phyloP scores from a whole-genome alignment of 148 eudicot species.

The Rhododendron ovatum region DNA sequence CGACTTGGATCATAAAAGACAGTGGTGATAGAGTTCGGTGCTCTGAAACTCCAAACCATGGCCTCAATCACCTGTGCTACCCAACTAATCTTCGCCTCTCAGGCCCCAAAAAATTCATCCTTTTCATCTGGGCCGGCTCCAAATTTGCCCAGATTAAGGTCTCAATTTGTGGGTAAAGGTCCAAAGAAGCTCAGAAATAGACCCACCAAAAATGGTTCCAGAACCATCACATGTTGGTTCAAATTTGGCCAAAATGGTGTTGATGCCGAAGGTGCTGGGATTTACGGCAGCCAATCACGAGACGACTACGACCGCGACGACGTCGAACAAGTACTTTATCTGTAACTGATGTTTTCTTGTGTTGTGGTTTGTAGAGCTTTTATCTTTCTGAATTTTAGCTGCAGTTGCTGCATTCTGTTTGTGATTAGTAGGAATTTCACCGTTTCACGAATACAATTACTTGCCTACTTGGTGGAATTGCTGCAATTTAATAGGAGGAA shows the following conservation, averaged over 20 bases:
- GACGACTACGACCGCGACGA: slow-evolving; percentile 90
- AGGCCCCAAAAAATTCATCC: slow-evolving; percentile 9
- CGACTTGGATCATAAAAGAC: background rate
- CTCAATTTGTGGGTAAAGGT: slow-evolving; percentile 8
- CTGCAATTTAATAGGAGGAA: background rate
- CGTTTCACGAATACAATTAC: background rate
- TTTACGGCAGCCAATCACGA: slow-evolving; percentile 87
- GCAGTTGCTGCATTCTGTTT: background rate
- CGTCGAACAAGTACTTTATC: slow-evolving; percentile 64
- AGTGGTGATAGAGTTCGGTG: background rate
- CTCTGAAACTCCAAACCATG: slow-evolving; percentile 16
- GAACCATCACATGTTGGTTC: slow-evolving; percentile 66
- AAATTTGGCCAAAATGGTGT: slow-evolving; percentile 79
- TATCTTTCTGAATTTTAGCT: background rate
- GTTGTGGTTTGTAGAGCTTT: background rate
- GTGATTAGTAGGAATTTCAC: background rate
- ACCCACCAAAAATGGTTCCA: slow-evolving; percentile 30
- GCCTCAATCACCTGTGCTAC: slow-evolving; percentile 32
- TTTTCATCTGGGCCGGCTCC: slow-evolving; percentile 8
- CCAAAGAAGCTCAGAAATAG: slow-evolving; percentile 7
- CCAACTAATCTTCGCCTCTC: slow-evolving; percentile 16
- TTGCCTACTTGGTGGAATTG: background rate
- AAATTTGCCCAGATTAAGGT: background rate
- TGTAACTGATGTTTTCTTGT: background rate
- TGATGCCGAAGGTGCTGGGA: slow-evolving; percentile 84